A percentile compares a stretch with the other conserved stretches of the same genome.
Conservation (phyloP, 2,329 filamentous ascomycete genomes). For the Knufia petricola region DNA sequence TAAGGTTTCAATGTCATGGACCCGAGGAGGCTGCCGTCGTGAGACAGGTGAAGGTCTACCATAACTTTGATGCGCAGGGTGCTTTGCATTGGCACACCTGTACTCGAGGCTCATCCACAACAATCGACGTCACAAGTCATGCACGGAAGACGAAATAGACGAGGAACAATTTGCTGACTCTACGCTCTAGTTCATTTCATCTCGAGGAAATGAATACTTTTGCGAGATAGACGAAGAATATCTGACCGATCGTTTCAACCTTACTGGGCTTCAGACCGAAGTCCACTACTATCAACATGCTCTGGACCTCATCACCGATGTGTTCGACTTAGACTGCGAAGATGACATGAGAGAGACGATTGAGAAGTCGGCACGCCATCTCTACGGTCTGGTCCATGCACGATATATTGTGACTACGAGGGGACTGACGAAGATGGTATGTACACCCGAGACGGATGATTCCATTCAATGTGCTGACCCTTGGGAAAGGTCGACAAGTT, state of each 20-base stretch:
- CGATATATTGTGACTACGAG: slow-evolving; percentile 94
- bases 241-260: slow-evolving; percentile 93
- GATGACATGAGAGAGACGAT: slow-evolving; percentile 98
- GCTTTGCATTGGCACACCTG: too few relatives aligned
- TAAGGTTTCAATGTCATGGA: too few relatives aligned
- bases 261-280: slow-evolving; percentile 92
- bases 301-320: slow-evolving; percentile 90
- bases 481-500: slow-evolving; percentile 83
- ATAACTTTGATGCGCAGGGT: too few relatives aligned
- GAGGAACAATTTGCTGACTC: too few relatives aligned
- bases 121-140: too few relatives aligned
- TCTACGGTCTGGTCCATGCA: slow-evolving; percentile 93
- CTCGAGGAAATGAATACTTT: slow-evolving; percentile 96
- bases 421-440: slow-evolving; percentile 90
- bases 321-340: slow-evolving; percentile 97
- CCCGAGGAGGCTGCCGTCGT: too few relatives aligned
- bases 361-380: slow-evolving; percentile 88
- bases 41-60: too few relatives aligned
- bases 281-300: slow-evolving; percentile 99
- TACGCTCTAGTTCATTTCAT: slow-evolving; percentile 79
- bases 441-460: slow-evolving; percentile 20
- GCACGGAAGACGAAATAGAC: too few relatives aligned
- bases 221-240: slow-evolving; percentile 99
- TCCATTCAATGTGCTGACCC: not conserved
- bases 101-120: too few relatives aligned